Percentiles rank a stretch among this genome's conserved stretches.
These are phyloP conservation scores for baker's yeast (Saccharomyces cerevisiae) DNA, from an alignment of 805 yeast species.

Conservation along the genomic window DNA sequence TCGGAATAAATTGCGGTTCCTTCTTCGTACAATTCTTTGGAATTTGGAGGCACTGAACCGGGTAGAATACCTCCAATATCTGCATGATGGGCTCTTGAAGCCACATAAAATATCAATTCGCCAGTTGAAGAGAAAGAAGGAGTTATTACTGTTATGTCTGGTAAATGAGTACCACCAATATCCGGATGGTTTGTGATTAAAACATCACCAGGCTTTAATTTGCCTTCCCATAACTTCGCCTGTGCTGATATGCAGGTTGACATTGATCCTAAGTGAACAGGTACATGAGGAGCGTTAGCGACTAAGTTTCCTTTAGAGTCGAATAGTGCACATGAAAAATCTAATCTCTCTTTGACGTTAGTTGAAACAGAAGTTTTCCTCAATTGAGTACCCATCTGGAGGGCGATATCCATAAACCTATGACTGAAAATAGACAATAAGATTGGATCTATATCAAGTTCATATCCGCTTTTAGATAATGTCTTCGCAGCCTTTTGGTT, in stretches of 20 bases:
- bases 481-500: constrained; percentile 8
- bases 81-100: constrained; percentile 93
- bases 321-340: constrained; percentile 78
- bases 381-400: constrained; percentile 76
- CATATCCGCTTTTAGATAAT: constrained; percentile 17
- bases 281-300: constrained; percentile 84
- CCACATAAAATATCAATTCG: constrained; percentile 72
- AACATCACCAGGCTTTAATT: constrained; percentile 65
- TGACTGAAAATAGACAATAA: constrained; percentile 71
- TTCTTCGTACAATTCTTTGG: constrained; percentile 77
- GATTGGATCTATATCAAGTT: constrained; percentile 51
- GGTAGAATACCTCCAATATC: constrained; percentile 91
- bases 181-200: constrained; percentile 74
- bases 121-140: constrained; percentile 66
- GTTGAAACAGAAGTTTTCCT: constrained; percentile 76
- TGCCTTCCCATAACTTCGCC: constrained; percentile 54
- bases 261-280: constrained; percentile 84
- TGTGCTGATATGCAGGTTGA: constrained; percentile 68
- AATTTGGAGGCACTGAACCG: constrained; percentile 92
- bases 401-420: constrained; percentile 85
- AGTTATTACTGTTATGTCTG: constrained; percentile 86
- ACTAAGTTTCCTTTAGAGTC: constrained; percentile 69
- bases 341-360: constrained; percentile 75
- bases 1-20: constrained; percentile 84
- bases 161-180: constrained; percentile 80